Evolutionary conservation across 1,139 yeast species (phyloP), one percentile per base, ranked within the genome.

Genomic region (Yamadazyma siamensis): DNA sequence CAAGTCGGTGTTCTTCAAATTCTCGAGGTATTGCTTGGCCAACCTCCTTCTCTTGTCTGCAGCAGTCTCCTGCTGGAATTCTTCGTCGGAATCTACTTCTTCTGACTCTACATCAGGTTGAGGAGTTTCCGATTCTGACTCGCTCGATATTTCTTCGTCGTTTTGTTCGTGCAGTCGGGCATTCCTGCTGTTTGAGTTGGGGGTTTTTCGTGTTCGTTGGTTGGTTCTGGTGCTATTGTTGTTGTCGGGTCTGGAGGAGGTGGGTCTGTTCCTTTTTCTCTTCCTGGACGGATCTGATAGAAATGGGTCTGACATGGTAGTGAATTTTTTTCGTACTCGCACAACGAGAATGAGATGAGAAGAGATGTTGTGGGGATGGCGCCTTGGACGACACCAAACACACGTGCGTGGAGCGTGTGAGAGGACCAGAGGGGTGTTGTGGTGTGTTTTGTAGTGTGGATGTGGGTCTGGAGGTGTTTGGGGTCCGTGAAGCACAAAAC

Each of bases 21-120:
- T 85, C 27, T 84, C 91, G 44, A 91, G 65, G 56, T 91, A 91
- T 56, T 89, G 94, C 56, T 88, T 88, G 13, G 98, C 98, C 41
- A 91, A 66, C 50, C 97, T 69, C 61, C 97, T 77, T 59, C 99
- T 77, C 57, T 87, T 89, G 50, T 91, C 98, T 1, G 96, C 94
- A 13, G 89, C 94, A 31, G 77, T 78, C 56, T 91, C 98, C 17
- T 69, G 71, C 15, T 66, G 77, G 44, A 78, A 77, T 45, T 80
- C 91, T 46, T 80, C 88, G 29, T 80, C 89, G 6, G 82, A 76
- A 10, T 74, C 77, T 23, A 63, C 39, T 31, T 65, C 67, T 25
- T 65, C 74, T 25, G 63, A 75, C 17, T 34, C 34, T 23, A 13
- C 9, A 10, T 18, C 20, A 8, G 20, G 10, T 26, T n/a, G 17